Conservation (phyloP, 768 basidiomycete genomes). For the Suillus weaverae region DNA sequence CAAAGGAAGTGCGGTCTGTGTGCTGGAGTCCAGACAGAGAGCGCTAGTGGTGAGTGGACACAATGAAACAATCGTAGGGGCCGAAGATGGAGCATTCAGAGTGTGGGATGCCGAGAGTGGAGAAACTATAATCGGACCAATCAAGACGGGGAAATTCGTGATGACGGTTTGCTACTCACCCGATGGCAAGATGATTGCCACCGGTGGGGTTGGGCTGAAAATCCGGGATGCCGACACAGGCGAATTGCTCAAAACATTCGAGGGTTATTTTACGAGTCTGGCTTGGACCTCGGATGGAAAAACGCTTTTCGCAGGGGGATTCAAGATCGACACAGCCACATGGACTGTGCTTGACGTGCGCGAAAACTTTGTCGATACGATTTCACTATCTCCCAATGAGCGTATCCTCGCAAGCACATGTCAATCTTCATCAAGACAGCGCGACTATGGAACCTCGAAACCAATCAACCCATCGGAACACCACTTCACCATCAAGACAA, state of each 20-base stretch:
- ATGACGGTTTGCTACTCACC: background rate
- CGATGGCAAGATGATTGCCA: background rate
- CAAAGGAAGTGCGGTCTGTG: background rate
- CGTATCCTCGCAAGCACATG: background rate
- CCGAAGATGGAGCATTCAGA: background rate
- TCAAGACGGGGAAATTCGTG: no score
- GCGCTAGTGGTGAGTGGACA: background rate
- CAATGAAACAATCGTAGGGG: no score
- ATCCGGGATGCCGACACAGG: background rate
- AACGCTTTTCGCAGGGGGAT: background rate
- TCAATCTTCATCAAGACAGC: rapidly evolving
- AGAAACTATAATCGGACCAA: background rate
- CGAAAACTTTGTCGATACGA: background rate
- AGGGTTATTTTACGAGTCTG: background rate
- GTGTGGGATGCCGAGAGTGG: background rate
- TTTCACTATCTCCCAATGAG: background rate
- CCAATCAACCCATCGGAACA: background rate
- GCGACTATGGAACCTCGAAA: background rate
- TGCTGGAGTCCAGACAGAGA: background rate
- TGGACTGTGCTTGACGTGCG: background rate
- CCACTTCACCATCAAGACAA: background rate
- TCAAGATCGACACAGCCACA: background rate
- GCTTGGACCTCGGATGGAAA: background rate
- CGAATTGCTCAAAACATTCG: background rate
- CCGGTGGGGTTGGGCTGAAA: background rate